A percentile compares a stretch with the other conserved stretches of the same genome.
These are phyloP conservation scores for Fusarium pseudograminearum DNA, from an alignment of 2,329 filamentous ascomycete genomes.

Conservation along the genomic window DNA sequence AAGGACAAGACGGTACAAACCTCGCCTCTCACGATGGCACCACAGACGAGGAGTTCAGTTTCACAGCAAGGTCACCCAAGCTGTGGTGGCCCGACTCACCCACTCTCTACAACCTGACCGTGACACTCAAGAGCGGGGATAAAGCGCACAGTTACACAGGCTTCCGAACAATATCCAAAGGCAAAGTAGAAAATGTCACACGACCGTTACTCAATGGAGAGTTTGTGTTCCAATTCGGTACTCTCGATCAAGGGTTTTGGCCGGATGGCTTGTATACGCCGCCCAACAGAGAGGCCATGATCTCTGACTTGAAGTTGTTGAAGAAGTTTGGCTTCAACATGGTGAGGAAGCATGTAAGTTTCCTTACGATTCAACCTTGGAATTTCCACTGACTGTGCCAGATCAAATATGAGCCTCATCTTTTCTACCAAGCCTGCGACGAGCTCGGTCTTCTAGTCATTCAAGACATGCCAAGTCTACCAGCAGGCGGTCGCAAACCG, in stretches of 20 bases:
- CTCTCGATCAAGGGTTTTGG: constrained; percentile 79
- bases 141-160: constrained; percentile 73
- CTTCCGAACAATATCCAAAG: constrained; percentile 72
- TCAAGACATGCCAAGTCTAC: constrained; percentile 77
- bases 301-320: constrained; percentile 72
- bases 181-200: constrained; percentile 67
- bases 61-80: constrained; percentile 65
- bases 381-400: constrained; percentile 13
- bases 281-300: constrained; percentile 75
- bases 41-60: constrained; percentile 64
- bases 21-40: constrained; percentile 33
- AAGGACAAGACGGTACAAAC: background rate
- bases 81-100: constrained; percentile 75
- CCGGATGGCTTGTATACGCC: constrained; percentile 76
- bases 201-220: constrained; percentile 76
- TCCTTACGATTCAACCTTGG: fast-evolving
- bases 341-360: constrained; percentile 75
- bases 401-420: constrained; percentile 75
- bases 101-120: constrained; percentile 71
- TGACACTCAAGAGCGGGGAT: constrained; percentile 63
- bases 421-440: constrained; percentile 77
- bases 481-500: constrained; percentile 49
- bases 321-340: constrained; percentile 78
- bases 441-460: constrained; percentile 74
- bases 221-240: constrained; percentile 75